Conservation (phyloP, 805 yeast genomes). For the Kodamaea laetipori region DNA sequence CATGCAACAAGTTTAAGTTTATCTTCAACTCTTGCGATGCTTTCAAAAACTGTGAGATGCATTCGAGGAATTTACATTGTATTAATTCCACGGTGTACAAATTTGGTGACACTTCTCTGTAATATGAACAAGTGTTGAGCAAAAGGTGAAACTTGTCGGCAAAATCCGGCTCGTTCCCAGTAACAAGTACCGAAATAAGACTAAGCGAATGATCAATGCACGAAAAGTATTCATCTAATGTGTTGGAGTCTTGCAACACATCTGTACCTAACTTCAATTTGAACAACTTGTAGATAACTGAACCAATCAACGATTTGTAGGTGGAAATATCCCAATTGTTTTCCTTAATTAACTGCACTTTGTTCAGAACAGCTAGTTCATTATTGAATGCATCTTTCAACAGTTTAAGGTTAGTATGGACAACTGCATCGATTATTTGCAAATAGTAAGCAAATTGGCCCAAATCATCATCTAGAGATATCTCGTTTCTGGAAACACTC, state of each 20-base stretch:
- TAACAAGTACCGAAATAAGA: slow-evolving; percentile 42
- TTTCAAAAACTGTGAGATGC: slow-evolving; percentile 32
- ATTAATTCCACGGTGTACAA: slow-evolving; percentile 30
- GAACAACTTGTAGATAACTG: slow-evolving; percentile 50
- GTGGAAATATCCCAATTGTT: slow-evolving; percentile 57
- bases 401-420: slow-evolving; percentile 46
- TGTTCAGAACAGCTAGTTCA: slow-evolving; percentile 58
- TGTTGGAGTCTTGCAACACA: slow-evolving; percentile 21
- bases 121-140: slow-evolving; percentile 37
- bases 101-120: slow-evolving; percentile 15
- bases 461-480: slow-evolving; percentile 57
- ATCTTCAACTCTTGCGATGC: slow-evolving; percentile 31
- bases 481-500: slow-evolving; percentile 23
- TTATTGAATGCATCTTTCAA: slow-evolving; percentile 52
- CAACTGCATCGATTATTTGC: slow-evolving; percentile 51
- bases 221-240: slow-evolving; percentile 23
- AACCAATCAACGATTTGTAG: slow-evolving; percentile 57
- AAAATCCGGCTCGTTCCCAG: slow-evolving; percentile 51
- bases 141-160: slow-evolving; percentile 44
- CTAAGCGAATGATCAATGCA: slow-evolving; percentile 45
- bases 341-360: slow-evolving; percentile 41
- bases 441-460: slow-evolving; percentile 64
- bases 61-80: slow-evolving; percentile 28
- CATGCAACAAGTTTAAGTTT: slow-evolving; percentile 31
- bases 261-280: slow-evolving; percentile 24